Evolutionary conservation across 441 rosid genomes (phyloP), one percentile per base, ranked within the genome.

Genomic region (Populus hybrid): DNA sequence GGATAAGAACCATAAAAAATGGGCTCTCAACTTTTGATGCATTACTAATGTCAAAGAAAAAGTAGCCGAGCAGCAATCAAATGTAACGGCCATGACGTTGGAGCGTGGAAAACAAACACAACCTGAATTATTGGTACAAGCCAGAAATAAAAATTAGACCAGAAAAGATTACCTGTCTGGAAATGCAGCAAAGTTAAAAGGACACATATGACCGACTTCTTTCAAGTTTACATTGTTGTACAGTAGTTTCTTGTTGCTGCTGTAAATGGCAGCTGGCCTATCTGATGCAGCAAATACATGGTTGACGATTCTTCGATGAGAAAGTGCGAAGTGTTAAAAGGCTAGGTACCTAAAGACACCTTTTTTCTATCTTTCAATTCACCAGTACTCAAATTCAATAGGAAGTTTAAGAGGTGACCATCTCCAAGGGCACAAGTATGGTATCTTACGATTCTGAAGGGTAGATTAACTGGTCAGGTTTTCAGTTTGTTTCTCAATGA

Each of bases 121-220:
- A 9, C 11, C 3, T 9, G 11, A 38, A 38, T 38, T 38, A 38
- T 38, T 38, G 3, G 42, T 9, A 38, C 2, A 38, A 38, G 11
- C 0, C 12, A 38, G 12, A 24, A 38, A 38, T 38, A 38, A 9
- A 38, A 38, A 38, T 38, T 38, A 2, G 42, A 38, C 42, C 11
- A 38, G 0, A 38, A 38, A 38, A 38, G 42, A 38, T 63, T 86
- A 93, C 96, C 99, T 92, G 88, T 95, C 97, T 4, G 97, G 98
- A 81, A 95, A 95, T 82, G 99, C 99, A 85, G 98, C 95, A 82
- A 97, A 89, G 87, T 93, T 93, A 82, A 95, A 93, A 78, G 97
- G 98, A 82, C 98, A 93, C 97, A 96, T 96, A 77, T 96, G 92
- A 85, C 94, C 91, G 81, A 96, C 99, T 94, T 94, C 97, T 86